Base-by-base conservation (phyloP, 805 yeast species). In the Pichia insulana region DNA sequence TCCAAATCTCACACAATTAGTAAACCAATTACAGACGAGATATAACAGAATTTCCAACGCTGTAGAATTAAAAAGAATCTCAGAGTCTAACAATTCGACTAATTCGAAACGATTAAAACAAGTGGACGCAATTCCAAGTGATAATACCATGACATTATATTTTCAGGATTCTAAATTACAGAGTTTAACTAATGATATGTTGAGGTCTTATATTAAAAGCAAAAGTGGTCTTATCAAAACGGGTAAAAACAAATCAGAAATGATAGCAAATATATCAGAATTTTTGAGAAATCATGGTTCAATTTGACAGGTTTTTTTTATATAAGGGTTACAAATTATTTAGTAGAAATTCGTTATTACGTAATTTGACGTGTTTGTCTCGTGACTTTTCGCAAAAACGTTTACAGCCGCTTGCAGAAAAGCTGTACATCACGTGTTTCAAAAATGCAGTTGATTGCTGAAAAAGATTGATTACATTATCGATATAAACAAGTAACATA, bases 211-310 rank as follows among this genome's bases (percentile, higher is more conserved):
- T 45, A 63, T 65, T 38, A 53, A 50, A 17, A 54, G 61, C 19
- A 64, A 69, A 47, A 59, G 61, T 34, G 59, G 53, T 22, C 36
- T 48, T 35, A 69, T 70, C 16, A 60, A 56, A 25, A 44, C 49
- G 22, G 76, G 68, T 0, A 50, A 61, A 2, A 66, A 59, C 37
- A 74, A 73, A 50, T 61, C 50, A 13, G 77, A 65, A 27, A 54
- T 72, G 55, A 59, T 74, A 15, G 64, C 60, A 8, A 70, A 66
- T 45, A 71, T 74, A 18, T 41, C 31, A 1, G 60, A 55, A 9
- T 59, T 51, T 40, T 52, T 45, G 34, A 19, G 15, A 17, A 40
- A 28, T 8, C 34, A 38, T 27, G 15, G 34, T 8, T 12, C 42
- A 36, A 28, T 42, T 16, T 22, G 28, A 20, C 13, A 32, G 13